A percentile compares a stretch with the other conserved stretches of the same genome.
phyloP scores from a whole-genome alignment of 129 eudicot genomes.

The carrot (Daucus carota) region DNA sequence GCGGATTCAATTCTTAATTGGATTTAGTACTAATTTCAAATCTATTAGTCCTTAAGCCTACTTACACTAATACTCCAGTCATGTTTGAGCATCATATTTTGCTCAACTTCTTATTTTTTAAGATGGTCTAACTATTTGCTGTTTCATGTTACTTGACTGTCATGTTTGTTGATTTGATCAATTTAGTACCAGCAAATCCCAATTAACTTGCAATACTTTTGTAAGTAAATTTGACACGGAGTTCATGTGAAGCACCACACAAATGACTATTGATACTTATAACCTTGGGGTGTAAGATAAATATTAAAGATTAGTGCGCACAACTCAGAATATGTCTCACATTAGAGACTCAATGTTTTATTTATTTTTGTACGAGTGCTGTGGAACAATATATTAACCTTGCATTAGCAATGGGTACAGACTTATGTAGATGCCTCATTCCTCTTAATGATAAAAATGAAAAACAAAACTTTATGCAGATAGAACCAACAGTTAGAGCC shows the following conservation, averaged over 20 bases:
- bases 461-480: neutral
- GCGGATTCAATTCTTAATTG: neutral
- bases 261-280: neutral
- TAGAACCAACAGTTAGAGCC: neutral
- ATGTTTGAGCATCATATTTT: neutral
- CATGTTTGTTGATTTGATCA: neutral
- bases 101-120: neutral
- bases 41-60: neutral
- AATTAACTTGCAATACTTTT: neutral
- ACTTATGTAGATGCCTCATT: neutral
- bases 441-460: neutral
- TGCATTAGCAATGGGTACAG: neutral
- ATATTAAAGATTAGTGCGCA: neutral
- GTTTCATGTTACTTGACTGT: neutral
- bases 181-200: neutral
- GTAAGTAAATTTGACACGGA: neutral
- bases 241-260: neutral
- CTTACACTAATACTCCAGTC: neutral
- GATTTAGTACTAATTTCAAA: neutral
- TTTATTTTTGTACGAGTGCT: neutral
- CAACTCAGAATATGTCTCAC: neutral
- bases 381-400: neutral
- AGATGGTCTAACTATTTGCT: neutral
- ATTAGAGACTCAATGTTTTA: neutral
- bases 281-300: neutral